These are phyloP conservation scores for Hebeloma cylindrosporum DNA, from an alignment of 768 basidiomycete species.

Conservation along the genomic window DNA sequence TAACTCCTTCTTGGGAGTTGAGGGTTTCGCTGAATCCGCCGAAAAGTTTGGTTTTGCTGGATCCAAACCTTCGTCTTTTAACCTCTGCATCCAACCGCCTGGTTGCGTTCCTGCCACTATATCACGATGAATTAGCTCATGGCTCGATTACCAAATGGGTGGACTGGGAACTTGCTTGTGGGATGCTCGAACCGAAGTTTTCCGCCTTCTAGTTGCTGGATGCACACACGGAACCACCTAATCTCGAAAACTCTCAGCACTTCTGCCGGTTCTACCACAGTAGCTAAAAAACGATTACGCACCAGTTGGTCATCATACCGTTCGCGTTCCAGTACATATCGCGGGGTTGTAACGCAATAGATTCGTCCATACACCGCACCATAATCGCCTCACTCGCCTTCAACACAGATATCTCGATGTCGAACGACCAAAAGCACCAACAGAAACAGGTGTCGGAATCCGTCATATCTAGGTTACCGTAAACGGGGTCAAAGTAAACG, in stretches of 20 bases:
- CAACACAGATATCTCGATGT: constrained; percentile 35
- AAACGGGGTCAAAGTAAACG: constrained; percentile 37
- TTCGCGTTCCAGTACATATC: constrained; percentile 64
- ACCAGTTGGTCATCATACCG: constrained; percentile 65
- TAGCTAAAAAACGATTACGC: constrained; percentile 13
- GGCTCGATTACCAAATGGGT: not conserved
- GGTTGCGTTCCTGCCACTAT: constrained; percentile 41
- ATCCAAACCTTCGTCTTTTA: constrained; percentile 47
- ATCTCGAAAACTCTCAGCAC: no score
- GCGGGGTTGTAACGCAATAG: constrained; percentile 46
- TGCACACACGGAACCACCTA: constrained; percentile 59
- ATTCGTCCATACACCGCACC: constrained; percentile 58
- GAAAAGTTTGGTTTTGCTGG: constrained; percentile 39
- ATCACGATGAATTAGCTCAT: not conserved
- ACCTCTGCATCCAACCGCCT: constrained; percentile 64
- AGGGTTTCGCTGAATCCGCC: not conserved
- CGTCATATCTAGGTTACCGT: constrained; percentile 49
- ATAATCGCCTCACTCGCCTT: constrained; percentile 36
- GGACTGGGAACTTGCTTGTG: constrained; percentile 33
- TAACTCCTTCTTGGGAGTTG: not conserved
- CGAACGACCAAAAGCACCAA: constrained; percentile 60
- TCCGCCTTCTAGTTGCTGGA: constrained; percentile 35
- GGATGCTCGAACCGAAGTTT: constrained; percentile 58
- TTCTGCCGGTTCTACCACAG: not conserved
- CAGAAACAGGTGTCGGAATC: constrained; percentile 54